Base-by-base conservation (phyloP, 2,329 filamentous ascomycete genomes). In the Beauveria sp. region DNA sequence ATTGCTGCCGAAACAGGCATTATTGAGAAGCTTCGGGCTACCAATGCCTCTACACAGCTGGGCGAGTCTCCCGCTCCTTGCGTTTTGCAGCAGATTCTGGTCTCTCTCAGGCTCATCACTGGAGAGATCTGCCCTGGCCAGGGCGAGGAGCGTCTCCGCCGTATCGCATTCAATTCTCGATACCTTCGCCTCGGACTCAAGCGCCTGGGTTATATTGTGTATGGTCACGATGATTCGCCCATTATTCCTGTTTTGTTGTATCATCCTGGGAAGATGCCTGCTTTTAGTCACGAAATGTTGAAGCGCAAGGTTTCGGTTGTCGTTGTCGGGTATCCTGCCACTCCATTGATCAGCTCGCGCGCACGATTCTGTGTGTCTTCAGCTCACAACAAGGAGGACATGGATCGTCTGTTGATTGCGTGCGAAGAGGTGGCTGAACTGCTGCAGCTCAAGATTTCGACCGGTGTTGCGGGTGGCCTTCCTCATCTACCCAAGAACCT, bases 221-320 rank as follows among this genome's bases (percentile, higher is more conserved):
- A 96, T 72, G 94, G 94, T 64, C 92, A 97, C 73, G 94, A 99
- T 71, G 94, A 99, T 77, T 97, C 92, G 5, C 94, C 94, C 61
- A 97, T 99, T 68, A 92, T 99, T 67, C 94, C 94, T 59, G 76
- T 99, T 66, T 84, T 96, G 70, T 86, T 99, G 30, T 99, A 97
- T 81, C 91, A 97, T 77, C 94, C 94, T n/a, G 94, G 91, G 69
- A 99, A 99, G 79, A 97, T 99, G 82, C 90, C 93, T 5, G 93
- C 94, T 62, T 99, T 99, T 76, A 97, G 92, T 55, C 94, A 96
- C 72, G 94, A 97, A 75, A 97, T 99, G 94, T 84, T 97, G 63
- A 91, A 90, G 77, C 91, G 94, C 71, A 97, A 97, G 76, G 97
- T 99, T 68, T 94, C 93, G 0, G 91, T 97, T 56, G 94, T 99